phyloP scores from a whole-genome alignment of 2,329 filamentous ascomycete genomes.

The Fonsecaea multimorphosa region DNA sequence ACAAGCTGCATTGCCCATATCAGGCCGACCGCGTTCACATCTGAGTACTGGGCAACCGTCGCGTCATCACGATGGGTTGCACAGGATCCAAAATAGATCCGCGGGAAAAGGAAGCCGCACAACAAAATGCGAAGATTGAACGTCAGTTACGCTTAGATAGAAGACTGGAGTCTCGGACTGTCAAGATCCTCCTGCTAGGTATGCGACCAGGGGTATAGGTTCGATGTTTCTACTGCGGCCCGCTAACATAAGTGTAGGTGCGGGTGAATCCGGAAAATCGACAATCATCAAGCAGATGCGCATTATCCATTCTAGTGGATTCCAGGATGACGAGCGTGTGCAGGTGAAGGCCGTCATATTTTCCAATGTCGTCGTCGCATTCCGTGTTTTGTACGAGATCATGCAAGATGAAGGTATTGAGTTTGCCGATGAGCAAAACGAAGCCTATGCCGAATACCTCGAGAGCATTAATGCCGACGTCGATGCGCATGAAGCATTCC shows the following conservation, averaged over 20 bases:
- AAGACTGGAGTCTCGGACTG: conserved; percentile 82
- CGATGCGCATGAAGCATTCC: conserved; percentile 78
- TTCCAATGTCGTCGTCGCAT: conserved; percentile 90
- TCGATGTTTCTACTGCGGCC: neutral
- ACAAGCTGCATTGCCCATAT: neutral
- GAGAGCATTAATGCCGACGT: conserved; percentile 78
- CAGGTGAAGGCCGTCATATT: conserved; percentile 97
- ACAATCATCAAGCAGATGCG: conserved; percentile 99
- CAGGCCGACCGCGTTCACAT: neutral
- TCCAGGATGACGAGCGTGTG: conserved; percentile 84
- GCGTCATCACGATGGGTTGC: conserved; percentile 50
- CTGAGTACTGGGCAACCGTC: neutral
- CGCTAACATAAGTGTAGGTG: conserved; percentile 63
- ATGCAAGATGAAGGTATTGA: conserved; percentile 84
- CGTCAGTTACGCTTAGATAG: conserved; percentile 83
- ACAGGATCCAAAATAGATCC: conserved; percentile 50
- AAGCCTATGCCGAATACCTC: conserved; percentile 79
- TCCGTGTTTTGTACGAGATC: conserved; percentile 86
- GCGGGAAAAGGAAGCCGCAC: conserved; percentile 50
- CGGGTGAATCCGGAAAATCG: conserved; percentile 93
- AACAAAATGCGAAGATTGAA: conserved; percentile 73
- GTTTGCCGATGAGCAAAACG: conserved; percentile 79
- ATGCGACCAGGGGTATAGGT: conserved; percentile 45
- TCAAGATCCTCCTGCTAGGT: conserved; percentile 95
- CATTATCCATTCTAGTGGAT: conserved; percentile 92